Evolutionary conservation across 2,329 filamentous ascomycete species (phyloP), one percentile per base, ranked within the genome.

Genomic region (Colletotrichum euphorbiae): DNA sequence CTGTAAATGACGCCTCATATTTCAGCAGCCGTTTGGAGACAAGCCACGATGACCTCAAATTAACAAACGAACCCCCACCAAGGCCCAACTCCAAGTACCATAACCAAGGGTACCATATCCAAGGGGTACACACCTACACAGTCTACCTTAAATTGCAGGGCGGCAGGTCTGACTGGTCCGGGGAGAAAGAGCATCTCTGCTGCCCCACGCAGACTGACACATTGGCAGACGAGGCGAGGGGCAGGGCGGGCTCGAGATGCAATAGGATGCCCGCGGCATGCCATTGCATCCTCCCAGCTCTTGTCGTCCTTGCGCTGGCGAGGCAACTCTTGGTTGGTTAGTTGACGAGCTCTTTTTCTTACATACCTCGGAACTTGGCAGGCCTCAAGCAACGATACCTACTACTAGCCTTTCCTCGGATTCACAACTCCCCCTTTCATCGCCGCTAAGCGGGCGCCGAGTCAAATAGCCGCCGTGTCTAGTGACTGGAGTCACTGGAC

Each of bases 21-120:
- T 28, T 38, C 6, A 43, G 12, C 51, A 24, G 46, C 48, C 62
- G 46, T 54, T 42, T 36, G n/a, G 17, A 17, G 57, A 5, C 43
- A 43, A 66, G 50, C 50, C 33, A 66, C 57, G 63, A 66, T 62
- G 15, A 28, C 63, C 21, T 33, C 31, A 33, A 3, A 58, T 46
- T 28, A n/a, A n/a, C n/a, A n/a, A n/a, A n/a, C n/a, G n/a, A n/a
- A n/a, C n/a, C n/a, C n/a, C n/a, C n/a, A n/a, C n/a, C n/a, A n/a
- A n/a, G n/a, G n/a, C 11, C n/a, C 48, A 31, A 28, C 43, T 42
- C 56, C 45, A 28, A 12, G 24, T 40, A 12, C 36, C 21, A 24
- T 5, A 19, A 59, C n/a, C n/a, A 38, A 48, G 31, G 56, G 56
- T 59, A 59, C 56, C 43, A 43, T 38, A 48, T 38, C 56, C 56